Base-by-base conservation (phyloP, 257 asterid species). In the Linaria vulgaris region DNA sequence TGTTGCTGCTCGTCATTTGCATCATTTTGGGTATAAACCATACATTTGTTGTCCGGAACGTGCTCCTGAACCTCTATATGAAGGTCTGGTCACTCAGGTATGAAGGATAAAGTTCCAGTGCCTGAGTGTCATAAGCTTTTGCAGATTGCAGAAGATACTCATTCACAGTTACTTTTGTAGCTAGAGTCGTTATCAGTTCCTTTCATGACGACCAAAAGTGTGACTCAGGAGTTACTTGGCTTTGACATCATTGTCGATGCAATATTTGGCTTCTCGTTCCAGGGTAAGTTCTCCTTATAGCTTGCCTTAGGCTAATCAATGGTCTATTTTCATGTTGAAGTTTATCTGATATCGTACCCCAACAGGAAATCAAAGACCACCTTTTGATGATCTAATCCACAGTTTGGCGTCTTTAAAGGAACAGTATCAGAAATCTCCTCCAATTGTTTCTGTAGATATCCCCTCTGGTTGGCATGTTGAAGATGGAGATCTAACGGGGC, bases 401-500 rank as follows among this genome's bases (percentile, higher is more conserved):
- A 89, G 86, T 73, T 76, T 92, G 77, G 81, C 75, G 57, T 74
- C 73, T 67, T 62, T 82, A 41, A 70, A 81, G 60, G 66, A 64
- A 65, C 73, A 76, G 54, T 75, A 61, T 9, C 70, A 74, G 78
- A 87, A 78, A 67, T 80, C 83, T 64, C 82, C 86, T 64, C 88
- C 68, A 71, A 64, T 89, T 17, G 78, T 92, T 72, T 89, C 96
- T 30, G 79, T 92, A 23, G 99, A 92, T 85, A 92, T 92, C 77
- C 99, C 99, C 49, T 92, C 97, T 64, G 99, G 99, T 51, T 92
- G 99, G 99, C 94, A 92, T 66, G 95, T 92, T 59, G 97, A 92
- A 87, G 91, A 92, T 77, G 99, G 96, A 54, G 96, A 92, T 74
- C 63, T 72, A 43, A 78, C 82, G 74, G 90, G 90, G 47, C 74